Percentiles rank a stretch among this genome's conserved stretches.
Conservation (phyloP, 306 rosid genomes). For the Malus sylvestris region DNA sequence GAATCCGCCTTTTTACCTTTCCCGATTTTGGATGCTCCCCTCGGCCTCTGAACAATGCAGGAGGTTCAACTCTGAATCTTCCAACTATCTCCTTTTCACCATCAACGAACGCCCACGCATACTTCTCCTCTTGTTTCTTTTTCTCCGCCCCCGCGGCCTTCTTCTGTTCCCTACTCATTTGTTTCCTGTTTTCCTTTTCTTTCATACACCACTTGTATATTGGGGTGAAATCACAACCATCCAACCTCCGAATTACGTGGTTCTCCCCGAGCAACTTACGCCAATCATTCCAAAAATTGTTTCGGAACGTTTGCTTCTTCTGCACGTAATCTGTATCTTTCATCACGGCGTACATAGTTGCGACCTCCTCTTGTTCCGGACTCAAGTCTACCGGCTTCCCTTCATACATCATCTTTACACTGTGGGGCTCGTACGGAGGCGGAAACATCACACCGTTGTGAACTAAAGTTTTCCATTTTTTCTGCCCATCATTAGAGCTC, state of each 20-base stretch:
- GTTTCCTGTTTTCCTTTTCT: conserved; percentile 89
- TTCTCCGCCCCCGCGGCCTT: conserved; percentile 82
- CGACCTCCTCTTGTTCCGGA: conserved; percentile 94
- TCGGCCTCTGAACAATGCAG: conserved; percentile 95
- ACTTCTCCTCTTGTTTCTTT: conserved; percentile 82
- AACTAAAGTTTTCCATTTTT: conserved; percentile 84
- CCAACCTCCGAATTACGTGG: conserved; percentile 80
- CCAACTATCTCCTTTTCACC: conserved; percentile 99
- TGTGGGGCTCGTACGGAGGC: conserved; percentile 68
- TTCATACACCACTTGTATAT: conserved; percentile 77
- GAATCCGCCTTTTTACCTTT: conserved; percentile 77
- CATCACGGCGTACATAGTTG: conserved; percentile 95
- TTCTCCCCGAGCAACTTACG: conserved; percentile 74
- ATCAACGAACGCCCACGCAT: conserved; percentile 89
- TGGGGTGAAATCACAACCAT: conserved; percentile 86
- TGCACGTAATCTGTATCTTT: conserved; percentile 85
- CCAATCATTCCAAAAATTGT: conserved; percentile 97
- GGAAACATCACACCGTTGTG: conserved; percentile 97
- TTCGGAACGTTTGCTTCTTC: conserved; percentile 57
- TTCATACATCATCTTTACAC: conserved; percentile 64
- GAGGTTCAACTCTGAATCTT: conserved; percentile 93
- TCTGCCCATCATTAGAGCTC: conserved; percentile 88
- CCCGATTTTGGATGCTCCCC: conserved; percentile 99
- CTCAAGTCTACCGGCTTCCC: conserved; percentile 74
- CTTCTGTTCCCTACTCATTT: conserved; percentile 83